Evolutionary conservation across 228 moss, liverwort and hornwort genomes (phyloP), one percentile per base, ranked within the genome.

Genomic region (Sphagnum fallax): DNA sequence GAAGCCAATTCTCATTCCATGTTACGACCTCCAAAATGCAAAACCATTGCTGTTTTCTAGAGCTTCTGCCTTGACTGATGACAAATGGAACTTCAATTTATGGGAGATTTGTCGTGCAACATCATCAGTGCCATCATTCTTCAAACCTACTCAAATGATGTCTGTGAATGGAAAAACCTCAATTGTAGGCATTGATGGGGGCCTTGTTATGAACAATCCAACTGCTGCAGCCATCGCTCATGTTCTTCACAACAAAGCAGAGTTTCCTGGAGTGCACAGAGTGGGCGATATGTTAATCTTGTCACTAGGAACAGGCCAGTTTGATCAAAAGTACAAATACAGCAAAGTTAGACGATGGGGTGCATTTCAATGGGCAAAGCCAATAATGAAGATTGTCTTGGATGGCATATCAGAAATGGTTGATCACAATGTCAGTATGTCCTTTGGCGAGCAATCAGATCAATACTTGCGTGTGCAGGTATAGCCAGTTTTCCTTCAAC

Each of bases 81-180:
- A 87, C 64, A 85, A 81, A 5, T 95, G 95, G 95, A 82, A 95
- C 78, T 95, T 95, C 75, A 81, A 75, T 4, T 80, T 95, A 10
- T 95, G 95, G 95, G 92, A 95, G 78, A 77, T 95, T 68, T 95
- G 92, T 66, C 87, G 92, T 10, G 95, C 95, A 50, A 89, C 95
- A 52, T 90, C 95, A 14, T 90, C 95, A 11, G 90, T 92, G 8
- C 95, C 95, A 0, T 77, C 92, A 5, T 92, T 95, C 83, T 95
- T 95, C 73, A 81, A 87, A 6, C 95, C 95, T 4, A 79, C 82
- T 12, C 68, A 69, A 50, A 71, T 95, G 69, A 77, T 74, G 7
- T 90, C 92, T 55, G 75, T 90, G 6, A 85, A 95, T 65, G 90
- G 90, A 0, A 83, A 81, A 51, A 95, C 89, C 0, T 70, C 77